Evolutionary conservation across 192 early-diverging fungal species (phyloP).

Genomic region (Obelidium mucronatum): DNA sequence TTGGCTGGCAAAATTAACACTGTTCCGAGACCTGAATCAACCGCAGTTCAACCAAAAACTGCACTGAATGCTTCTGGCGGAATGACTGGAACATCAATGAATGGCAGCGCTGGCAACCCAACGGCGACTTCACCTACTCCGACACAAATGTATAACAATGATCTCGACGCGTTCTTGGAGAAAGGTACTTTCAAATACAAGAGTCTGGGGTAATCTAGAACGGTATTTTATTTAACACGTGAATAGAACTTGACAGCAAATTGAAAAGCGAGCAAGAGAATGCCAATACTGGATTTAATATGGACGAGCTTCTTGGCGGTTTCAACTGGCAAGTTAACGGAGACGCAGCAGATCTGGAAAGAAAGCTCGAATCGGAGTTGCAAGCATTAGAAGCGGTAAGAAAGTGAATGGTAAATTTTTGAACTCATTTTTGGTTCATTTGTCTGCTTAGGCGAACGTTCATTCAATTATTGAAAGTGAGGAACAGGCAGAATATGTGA

Average conservation of each 20-base stretch:
- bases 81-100: neutral
- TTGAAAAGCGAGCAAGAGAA: neutral
- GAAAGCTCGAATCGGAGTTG: constrained; percentile 82
- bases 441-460: constrained; percentile 76
- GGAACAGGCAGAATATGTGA: constrained; percentile 79
- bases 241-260: neutral
- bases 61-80: neutral
- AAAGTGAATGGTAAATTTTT: constrained; percentile 31
- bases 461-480: constrained; percentile 94
- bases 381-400: constrained; percentile 82
- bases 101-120: neutral
- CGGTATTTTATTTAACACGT: neutral
- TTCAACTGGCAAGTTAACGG: constrained; percentile 91
- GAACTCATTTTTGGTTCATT: neutral
- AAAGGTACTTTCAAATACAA: neutral
- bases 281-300: constrained; percentile 22
- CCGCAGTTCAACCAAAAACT: neutral
- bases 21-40: constrained; percentile 30
- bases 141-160: constrained; percentile 17
- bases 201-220: neutral
- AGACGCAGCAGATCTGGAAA: constrained; percentile 87
- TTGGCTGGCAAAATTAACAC: constrained; percentile 10
- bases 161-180: constrained; percentile 5
- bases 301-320: constrained; percentile 63
- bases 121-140: neutral